Evolutionary conservation across 345 rosid species (phyloP), one percentile per base, ranked within the genome.

Genomic region (Dipteronia sinensis): DNA sequence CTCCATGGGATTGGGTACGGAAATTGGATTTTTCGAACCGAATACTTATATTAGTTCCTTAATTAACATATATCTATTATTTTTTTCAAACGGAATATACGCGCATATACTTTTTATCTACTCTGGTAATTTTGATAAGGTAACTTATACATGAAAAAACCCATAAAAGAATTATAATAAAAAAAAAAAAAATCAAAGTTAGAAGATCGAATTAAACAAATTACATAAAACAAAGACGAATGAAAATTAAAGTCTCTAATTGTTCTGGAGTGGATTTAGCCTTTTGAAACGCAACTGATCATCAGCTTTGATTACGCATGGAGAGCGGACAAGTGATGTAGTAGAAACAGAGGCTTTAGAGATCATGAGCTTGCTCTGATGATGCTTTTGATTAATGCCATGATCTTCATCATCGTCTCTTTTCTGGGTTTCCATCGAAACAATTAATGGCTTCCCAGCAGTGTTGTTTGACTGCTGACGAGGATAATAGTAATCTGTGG

Each of bases 401-500:
- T 9, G 13, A 20, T 20, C 11, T 20, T 59, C 65, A 2, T 7
- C 29, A 22, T 59, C 12, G 13, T 59, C 65, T 59, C 29, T 22
- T 16, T 59, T 59, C 16, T 7, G 65, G 25, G 27, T 59, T 59
- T 59, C 12, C 4, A 59, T n/a, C 2, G 65, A n/a, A 20, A 19
- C 4, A 59, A 22, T 10, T 31, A 34, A 34, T 34, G 66, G n/a
- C 8, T 63, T 23, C 49, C 8, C 23, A 0, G 17, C 2, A 34
- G 38, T 34, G 38, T 34, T 34, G 13, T 67, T 25, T 19, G 67
- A 27, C 27, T 31, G 76, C 20, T 76, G 38, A 67, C 81, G 62
- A 69, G 81, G 84, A 67, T 74, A 74, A 69, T 46, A 70, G 75
- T 73, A 77, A 31, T 78, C 79, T 22, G 82, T 82, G 0, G 85